Percentiles rank a stretch among this genome's conserved stretches.
Evolutionary conservation across 2,329 filamentous ascomycete genomes (phyloP).

Genomic region (Rhinocladiella mackenziei): DNA sequence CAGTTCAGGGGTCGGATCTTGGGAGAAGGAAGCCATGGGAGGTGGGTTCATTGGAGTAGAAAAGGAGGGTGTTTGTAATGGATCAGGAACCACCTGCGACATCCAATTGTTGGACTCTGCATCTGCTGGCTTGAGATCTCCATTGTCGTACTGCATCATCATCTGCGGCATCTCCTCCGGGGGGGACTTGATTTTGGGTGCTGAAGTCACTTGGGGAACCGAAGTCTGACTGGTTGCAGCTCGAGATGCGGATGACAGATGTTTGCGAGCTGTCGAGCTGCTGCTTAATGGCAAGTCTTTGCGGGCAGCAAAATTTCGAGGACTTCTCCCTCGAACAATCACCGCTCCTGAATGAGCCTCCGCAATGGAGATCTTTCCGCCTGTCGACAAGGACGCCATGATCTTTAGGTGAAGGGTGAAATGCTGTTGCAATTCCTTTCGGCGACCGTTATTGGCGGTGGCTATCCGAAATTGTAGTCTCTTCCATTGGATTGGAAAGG

Average conservation of each 20-base stretch:
- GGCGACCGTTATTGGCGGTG: constrained; percentile 89
- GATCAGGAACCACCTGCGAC: constrained; percentile 20
- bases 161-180: constrained; percentile 21
- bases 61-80: constrained; percentile 23
- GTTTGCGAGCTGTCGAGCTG: constrained; percentile 74
- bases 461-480: constrained; percentile 90
- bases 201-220: constrained; percentile 28
- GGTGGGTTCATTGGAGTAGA: constrained; percentile 26
- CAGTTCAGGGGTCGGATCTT: constrained; percentile 25
- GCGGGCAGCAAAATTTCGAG: constrained; percentile 87
- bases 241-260: constrained; percentile 39
- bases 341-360: constrained; percentile 86
- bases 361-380: constrained; percentile 73
- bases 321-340: constrained; percentile 88
- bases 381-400: constrained; percentile 75
- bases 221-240: constrained; percentile 23
- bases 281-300: constrained; percentile 88
- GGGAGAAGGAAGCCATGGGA: constrained; percentile 21
- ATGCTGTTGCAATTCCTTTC: constrained; percentile 94
- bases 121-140: constrained; percentile 18
- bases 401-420: constrained; percentile 88
- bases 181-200: constrained; percentile 26
- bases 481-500: constrained; percentile 92
- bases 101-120: constrained; percentile 15
- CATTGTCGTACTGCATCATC: constrained; percentile 15